Conservation (phyloP, 768 basidiomycete genomes). For the Russula sp. region DNA sequence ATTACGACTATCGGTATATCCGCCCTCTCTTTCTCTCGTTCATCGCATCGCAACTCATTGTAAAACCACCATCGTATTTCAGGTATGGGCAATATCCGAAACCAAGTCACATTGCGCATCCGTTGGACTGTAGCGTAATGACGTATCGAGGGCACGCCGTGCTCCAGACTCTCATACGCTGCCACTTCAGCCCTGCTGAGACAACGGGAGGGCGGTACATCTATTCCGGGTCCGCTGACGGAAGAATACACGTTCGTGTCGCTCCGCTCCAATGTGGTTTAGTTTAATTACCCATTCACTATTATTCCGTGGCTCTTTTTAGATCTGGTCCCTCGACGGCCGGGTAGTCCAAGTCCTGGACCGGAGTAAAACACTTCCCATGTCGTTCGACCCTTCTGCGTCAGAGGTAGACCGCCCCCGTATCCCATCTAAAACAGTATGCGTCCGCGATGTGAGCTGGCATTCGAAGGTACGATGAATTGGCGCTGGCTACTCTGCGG, state of each 20-base stretch:
- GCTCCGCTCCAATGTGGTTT: neutral
- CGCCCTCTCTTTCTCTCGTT: constrained; percentile 2
- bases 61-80: neutral
- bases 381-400: constrained; percentile 69
- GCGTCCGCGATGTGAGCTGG: constrained; percentile 96
- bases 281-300: neutral
- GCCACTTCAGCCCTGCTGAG: constrained; percentile 91
- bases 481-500: constrained; percentile 15
- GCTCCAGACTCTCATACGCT: constrained; percentile 87
- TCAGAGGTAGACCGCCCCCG: constrained; percentile 42
- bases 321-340: constrained; percentile 97
- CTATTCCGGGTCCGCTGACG: constrained; percentile 90
- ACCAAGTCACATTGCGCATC: constrained; percentile 64
- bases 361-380: constrained; percentile 67
- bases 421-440: constrained; percentile 40
- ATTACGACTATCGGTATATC: constrained; percentile 85
- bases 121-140: constrained; percentile 92
- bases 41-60: constrained; percentile 12
- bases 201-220: constrained; percentile 92
- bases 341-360: constrained; percentile 79
- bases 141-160: constrained; percentile 91
- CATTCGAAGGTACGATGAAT: constrained; percentile 61
- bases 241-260: constrained; percentile 68
- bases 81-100: constrained; percentile 68
- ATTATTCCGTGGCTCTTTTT: neutral